Evolutionary conservation across 495 filamentous ascomycete species (phyloP).

Genomic region (Podospora anserina): DNA sequence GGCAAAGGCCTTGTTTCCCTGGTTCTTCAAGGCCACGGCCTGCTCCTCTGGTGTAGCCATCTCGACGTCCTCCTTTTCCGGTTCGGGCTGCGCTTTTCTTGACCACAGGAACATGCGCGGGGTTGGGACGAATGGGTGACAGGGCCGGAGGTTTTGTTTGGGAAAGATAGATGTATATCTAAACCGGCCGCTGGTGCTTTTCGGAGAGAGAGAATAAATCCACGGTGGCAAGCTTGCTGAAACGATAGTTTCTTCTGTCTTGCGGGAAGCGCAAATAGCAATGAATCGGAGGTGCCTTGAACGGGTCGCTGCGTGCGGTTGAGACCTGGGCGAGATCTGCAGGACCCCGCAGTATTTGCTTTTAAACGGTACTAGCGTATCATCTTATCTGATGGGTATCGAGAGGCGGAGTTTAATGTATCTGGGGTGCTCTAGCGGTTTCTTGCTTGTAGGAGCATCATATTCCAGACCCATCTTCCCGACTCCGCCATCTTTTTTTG

Average conservation of each 20-base stretch:
- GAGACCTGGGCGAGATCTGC: constrained; percentile 11
- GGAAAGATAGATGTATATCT: neutral
- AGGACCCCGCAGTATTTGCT: constrained; percentile 14
- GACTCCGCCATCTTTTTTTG: neutral
- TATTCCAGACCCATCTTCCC: no score
- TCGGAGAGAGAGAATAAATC: neutral
- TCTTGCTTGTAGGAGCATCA: no score
- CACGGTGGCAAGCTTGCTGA: constrained; percentile 13
- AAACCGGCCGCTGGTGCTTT: neutral
- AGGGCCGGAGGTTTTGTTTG: neutral
- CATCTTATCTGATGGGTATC: neutral
- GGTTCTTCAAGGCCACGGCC: constrained; percentile 79
- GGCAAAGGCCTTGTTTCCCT: constrained; percentile 91
- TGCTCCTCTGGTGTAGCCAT: constrained; percentile 47
- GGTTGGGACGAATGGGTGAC: neutral
- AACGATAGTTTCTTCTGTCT: constrained; percentile 13
- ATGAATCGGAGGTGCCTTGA: constrained; percentile 7
- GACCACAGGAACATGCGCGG: constrained; percentile 13
- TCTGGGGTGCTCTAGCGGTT: no score
- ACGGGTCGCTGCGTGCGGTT: neutral
- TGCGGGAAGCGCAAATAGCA: constrained; percentile 13
- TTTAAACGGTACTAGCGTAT: constrained; percentile 11
- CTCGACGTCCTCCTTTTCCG: constrained; percentile 4
- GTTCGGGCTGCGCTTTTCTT: constrained; percentile 24
- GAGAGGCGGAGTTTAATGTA: neutral